Percentiles rank a stretch among this genome's conserved stretches.
Evolutionary conservation across 805 yeast genomes (phyloP).

Genomic region (Starmerella sp.): DNA sequence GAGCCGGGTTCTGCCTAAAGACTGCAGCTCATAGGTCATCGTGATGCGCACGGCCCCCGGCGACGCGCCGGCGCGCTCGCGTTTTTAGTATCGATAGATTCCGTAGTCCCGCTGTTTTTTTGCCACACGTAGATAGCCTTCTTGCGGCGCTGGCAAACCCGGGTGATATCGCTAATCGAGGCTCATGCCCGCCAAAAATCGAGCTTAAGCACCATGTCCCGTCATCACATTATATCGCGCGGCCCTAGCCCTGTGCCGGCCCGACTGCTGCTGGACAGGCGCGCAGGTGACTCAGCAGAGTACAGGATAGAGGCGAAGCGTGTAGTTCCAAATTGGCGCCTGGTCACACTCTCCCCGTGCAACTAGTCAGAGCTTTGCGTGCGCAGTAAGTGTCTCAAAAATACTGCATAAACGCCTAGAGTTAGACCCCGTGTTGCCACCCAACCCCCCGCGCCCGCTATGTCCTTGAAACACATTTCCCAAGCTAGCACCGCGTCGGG

Average conservation of each 20-base stretch:
- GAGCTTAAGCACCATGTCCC: not conserved
- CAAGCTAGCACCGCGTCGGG: not conserved
- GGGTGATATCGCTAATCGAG: not conserved
- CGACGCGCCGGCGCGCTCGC: not conserved
- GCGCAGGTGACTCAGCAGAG: slow-evolving; percentile 2
- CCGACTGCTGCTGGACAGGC: not conserved
- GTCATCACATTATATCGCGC: not conserved
- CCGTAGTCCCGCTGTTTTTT: too few species aligned
- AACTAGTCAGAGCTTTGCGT: not conserved
- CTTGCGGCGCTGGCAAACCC: too few species aligned
- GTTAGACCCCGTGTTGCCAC: not conserved
- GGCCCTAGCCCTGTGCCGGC: not conserved
- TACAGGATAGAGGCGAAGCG: not conserved
- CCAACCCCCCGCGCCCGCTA: not conserved
- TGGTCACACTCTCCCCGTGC: not conserved
- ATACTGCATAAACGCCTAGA: not conserved
- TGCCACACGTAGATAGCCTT: too few species aligned
- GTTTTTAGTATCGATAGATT: not conserved
- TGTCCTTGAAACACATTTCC: slow-evolving; percentile 1
- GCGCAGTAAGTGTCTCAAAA: not conserved
- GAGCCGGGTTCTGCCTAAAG: not conserved
- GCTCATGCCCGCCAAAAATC: not conserved
- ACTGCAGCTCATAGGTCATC: not conserved
- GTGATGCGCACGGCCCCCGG: too few species aligned
- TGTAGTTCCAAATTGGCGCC: not conserved